Base-by-base conservation (phyloP, 2,329 filamentous ascomycete genomes). In the Xylaria arbuscula region DNA sequence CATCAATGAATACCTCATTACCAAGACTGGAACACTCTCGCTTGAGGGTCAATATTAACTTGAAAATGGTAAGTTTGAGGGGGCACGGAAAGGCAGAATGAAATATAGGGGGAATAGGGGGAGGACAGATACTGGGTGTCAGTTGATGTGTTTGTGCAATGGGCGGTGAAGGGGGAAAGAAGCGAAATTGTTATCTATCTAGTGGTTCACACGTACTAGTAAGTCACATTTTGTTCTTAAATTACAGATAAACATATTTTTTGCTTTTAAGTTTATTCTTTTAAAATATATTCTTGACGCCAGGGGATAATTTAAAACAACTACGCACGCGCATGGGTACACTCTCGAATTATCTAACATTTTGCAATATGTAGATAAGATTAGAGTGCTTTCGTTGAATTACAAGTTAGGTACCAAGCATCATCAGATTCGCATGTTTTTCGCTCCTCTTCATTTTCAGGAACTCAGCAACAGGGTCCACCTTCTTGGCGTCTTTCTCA, bases 1-100 rank as follows among this genome's bases (percentile, higher is more conserved):
- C 0, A 78, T 85, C 19, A 79, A 83, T 38, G 83, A 85, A 72
- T 85, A 82, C 54, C 74, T 84, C 55, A 77, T 83, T 42, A 81
- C 82, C 1, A 85, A 85, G 75, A 82, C 79, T 7, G 83, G 82
- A 2, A 84, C 83, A 0, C 72, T 84, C 71, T 81, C 82, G 0
- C 56, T 84, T 2, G 81, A 83, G 56, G 79, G 74, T 1, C 78
- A 82, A 17, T 81, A 78, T 38, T 81, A 57, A 40, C 28, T 22
- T 34, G 15, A 24, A 17, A 11, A 17, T 32, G 28, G 42, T 19
- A 3, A 32, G 5, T 19, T n/a, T 8, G 13, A 17, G 13, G 5
- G n/a, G 38, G 8, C 38, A 32, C 11, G 36, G 10, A 56, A 48
- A 7, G 9, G 13, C 17, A 2, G 40, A 36, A 47, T 48, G 22